phyloP scores from a whole-genome alignment of 208 protist genomes.

The Kentomonas sorsogonicus region DNA sequence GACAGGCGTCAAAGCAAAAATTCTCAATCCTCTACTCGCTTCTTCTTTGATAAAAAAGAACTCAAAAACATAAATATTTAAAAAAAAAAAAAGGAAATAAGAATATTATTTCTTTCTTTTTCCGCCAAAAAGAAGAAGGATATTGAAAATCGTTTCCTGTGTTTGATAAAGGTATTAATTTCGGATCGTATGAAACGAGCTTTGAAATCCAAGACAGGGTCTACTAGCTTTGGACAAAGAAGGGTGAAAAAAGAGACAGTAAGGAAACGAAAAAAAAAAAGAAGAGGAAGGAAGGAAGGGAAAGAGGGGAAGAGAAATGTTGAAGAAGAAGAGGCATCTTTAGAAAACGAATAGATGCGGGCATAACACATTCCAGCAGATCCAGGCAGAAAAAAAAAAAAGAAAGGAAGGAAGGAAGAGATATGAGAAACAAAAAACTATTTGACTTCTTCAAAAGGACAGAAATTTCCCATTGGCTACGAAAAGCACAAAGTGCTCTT shows the following conservation, averaged over 20 bases:
- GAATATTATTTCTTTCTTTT: slow-evolving; percentile 8
- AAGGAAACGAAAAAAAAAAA: slow-evolving; percentile 10
- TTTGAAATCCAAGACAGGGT: too few species aligned
- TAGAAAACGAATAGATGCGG: neutral
- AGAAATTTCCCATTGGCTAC: too few species aligned
- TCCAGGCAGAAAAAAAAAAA: slow-evolving; percentile 17
- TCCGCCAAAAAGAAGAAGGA: too few species aligned
- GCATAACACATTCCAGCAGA: neutral
- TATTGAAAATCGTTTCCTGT: too few species aligned
- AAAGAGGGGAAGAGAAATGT: slow-evolving; percentile 1
- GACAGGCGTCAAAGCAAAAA: slow-evolving; percentile 2
- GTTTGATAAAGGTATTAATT: too few species aligned
- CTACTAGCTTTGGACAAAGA: too few species aligned
- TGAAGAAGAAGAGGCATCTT: neutral
- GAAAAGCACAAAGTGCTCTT: too few species aligned
- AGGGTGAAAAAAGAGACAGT: slow-evolving; percentile 1
- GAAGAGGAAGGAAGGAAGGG: slow-evolving; percentile 10
- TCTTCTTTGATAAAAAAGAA: too few species aligned
- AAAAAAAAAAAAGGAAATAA: neutral
- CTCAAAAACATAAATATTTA: neutral
- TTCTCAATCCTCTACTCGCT: too few species aligned
- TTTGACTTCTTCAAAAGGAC: slow-evolving; percentile 10
- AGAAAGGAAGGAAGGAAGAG: slow-evolving; percentile 6
- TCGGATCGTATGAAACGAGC: too few species aligned
- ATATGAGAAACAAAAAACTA: slow-evolving; percentile 12